A percentile compares a stretch with the other conserved stretches of the same genome.
Evolutionary conservation across 352 stramenopile species (phyloP).

Genomic region (Phytophthora fragariaefolia): DNA sequence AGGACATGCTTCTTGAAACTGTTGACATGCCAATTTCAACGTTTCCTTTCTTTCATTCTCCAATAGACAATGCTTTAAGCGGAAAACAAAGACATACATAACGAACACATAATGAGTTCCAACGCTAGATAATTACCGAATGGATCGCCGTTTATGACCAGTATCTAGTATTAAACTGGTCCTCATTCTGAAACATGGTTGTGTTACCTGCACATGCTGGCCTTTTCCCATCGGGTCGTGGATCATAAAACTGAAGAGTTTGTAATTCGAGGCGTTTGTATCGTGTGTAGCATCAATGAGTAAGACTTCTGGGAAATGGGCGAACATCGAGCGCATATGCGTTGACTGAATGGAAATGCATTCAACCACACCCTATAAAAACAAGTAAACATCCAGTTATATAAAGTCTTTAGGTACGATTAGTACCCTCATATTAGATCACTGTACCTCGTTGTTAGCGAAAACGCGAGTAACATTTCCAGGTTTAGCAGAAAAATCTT

Average conservation of each 20-base stretch:
- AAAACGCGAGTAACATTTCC: background rate
- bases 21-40: background rate
- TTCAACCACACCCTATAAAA: background rate
- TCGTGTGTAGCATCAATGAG: constrained; percentile 24
- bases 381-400: background rate
- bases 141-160: background rate
- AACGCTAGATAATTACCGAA: too few relatives aligned
- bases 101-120: background rate
- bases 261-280: constrained; percentile 13
- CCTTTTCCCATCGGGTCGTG: constrained; percentile 15
- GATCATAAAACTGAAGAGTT: constrained; percentile 23
- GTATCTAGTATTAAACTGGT: background rate
- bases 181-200: background rate
- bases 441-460: constrained; percentile 1
- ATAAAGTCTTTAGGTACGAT: background rate
- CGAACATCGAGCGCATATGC: constrained; percentile 13
- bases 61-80: constrained; percentile 9
- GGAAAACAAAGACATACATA: background rate
- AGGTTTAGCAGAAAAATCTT: background rate
- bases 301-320: constrained; percentile 3
- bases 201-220: constrained; percentile 19
- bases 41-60: constrained; percentile 21
- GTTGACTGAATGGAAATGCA: constrained; percentile 7
- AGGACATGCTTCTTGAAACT: constrained; percentile 11
- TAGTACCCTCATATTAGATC: background rate